Evolutionary conservation across 2,329 filamentous ascomycete species (phyloP).

Genomic region (Pseudocercospora cruenta): DNA sequence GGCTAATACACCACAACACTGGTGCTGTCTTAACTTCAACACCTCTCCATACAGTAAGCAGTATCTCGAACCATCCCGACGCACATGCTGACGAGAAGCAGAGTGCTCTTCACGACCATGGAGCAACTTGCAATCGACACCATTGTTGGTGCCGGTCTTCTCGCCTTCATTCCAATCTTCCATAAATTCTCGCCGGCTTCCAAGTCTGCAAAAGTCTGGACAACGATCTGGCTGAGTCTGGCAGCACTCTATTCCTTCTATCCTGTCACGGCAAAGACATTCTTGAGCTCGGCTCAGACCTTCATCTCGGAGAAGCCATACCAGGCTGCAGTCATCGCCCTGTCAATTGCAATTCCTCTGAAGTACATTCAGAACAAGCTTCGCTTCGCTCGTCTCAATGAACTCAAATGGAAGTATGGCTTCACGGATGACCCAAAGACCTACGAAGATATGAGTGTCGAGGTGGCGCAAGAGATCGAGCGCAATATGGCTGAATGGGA

Average conservation of each 20-base stretch:
- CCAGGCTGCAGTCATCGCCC: not conserved
- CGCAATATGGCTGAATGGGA: constrained; percentile 18
- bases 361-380: constrained; percentile 15
- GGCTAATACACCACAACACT: no score
- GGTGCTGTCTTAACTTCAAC: not conserved
- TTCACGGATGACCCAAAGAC: constrained; percentile 15
- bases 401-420: constrained; percentile 17
- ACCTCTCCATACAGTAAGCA: not conserved
- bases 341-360: not conserved
- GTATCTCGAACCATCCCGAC: not conserved
- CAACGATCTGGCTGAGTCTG: constrained; percentile 5
- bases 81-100: not conserved
- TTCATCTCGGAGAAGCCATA: not conserved
- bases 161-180: constrained; percentile 8
- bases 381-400: constrained; percentile 12
- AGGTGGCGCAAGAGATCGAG: constrained; percentile 15
- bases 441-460: constrained; percentile 13
- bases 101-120: not conserved
- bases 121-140: not conserved
- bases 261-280: not conserved
- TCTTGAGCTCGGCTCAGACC: not conserved
- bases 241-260: not conserved
- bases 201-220: constrained; percentile 12
- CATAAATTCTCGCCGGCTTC: constrained; percentile 5
- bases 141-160: not conserved